phyloP scores from a whole-genome alignment of 306 rosid genomes.

The Begonia masoniana region DNA sequence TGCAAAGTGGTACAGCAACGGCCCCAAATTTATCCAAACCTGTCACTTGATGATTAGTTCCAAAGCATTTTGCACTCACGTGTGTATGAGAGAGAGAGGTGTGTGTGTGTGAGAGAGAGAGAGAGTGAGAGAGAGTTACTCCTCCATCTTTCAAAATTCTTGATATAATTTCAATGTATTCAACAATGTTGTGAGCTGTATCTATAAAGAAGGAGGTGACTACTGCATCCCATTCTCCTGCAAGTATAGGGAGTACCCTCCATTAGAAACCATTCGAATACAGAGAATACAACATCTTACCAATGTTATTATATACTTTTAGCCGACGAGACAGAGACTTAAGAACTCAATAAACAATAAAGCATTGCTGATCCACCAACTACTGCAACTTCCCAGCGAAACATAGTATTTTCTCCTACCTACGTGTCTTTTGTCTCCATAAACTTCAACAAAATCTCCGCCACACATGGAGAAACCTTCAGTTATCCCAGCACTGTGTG shows the following conservation, averaged over 20 bases:
- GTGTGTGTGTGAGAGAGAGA: too few relatives aligned
- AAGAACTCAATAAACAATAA: not conserved
- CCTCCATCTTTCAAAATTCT: conserved; percentile 81
- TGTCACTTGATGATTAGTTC: conserved; percentile 18
- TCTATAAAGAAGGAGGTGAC: conserved; percentile 95
- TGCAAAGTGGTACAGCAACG: conserved; percentile 87
- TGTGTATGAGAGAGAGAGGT: not conserved
- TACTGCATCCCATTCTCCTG: conserved; percentile 96
- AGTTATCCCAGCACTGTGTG: conserved; percentile 86
- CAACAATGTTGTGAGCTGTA: conserved; percentile 84
- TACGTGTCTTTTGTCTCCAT: conserved; percentile 62
- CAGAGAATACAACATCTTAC: too few relatives aligned
- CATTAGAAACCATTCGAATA: conserved; percentile 14
- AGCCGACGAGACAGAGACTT: not conserved
- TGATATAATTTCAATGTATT: conserved; percentile 84
- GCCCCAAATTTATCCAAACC: conserved; percentile 98
- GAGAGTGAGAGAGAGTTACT: conserved; percentile 37
- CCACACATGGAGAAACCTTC: conserved; percentile 99
- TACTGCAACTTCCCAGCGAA: not conserved
- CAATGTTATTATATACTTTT: too few relatives aligned
- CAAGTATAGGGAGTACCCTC: conserved; percentile 13
- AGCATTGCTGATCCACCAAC: not conserved
- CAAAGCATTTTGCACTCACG: not conserved
- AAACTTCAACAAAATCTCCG: conserved; percentile 95
- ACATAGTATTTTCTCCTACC: conserved; percentile 33